Evolutionary conservation across 2,329 filamentous ascomycete genomes (phyloP).

Genomic region (Colletotrichum karsti): DNA sequence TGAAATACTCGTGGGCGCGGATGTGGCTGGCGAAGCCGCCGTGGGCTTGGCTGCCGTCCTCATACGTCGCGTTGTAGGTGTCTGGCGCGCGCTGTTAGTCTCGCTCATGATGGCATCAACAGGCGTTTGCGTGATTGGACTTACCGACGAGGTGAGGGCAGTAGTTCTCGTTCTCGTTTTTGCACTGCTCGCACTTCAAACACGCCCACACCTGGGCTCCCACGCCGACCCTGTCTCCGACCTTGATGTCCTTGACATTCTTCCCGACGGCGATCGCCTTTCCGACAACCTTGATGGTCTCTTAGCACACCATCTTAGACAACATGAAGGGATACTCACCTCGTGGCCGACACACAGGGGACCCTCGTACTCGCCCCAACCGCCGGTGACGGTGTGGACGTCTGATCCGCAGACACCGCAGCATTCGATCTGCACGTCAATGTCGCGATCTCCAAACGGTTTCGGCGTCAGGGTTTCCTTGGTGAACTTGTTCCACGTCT

Average conservation of each 20-base stretch:
- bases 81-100: slow-evolving; percentile 33
- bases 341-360: slow-evolving; percentile 67
- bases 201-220: slow-evolving; percentile 69
- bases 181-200: slow-evolving; percentile 57
- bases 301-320: background rate
- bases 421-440: slow-evolving; percentile 75
- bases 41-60: slow-evolving; percentile 67
- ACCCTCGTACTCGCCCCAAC: slow-evolving; percentile 58
- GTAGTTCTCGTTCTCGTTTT: slow-evolving; percentile 58
- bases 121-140: background rate
- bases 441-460: slow-evolving; percentile 42
- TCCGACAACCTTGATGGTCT: slow-evolving; percentile 54
- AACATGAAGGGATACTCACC: slow-evolving; percentile 10
- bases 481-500: slow-evolving; percentile 51
- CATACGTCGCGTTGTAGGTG: slow-evolving; percentile 67
- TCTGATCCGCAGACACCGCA: slow-evolving; percentile 73
- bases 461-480: slow-evolving; percentile 47
- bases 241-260: slow-evolving; percentile 55
- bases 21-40: slow-evolving; percentile 68
- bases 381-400: slow-evolving; percentile 65
- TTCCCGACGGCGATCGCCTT: slow-evolving; percentile 58
- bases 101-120: fast-evolving
- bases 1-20: slow-evolving; percentile 64
- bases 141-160: slow-evolving; percentile 52
- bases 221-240: slow-evolving; percentile 72